Base-by-base conservation (phyloP, 805 yeast species). In the Candida tallmaniae region DNA sequence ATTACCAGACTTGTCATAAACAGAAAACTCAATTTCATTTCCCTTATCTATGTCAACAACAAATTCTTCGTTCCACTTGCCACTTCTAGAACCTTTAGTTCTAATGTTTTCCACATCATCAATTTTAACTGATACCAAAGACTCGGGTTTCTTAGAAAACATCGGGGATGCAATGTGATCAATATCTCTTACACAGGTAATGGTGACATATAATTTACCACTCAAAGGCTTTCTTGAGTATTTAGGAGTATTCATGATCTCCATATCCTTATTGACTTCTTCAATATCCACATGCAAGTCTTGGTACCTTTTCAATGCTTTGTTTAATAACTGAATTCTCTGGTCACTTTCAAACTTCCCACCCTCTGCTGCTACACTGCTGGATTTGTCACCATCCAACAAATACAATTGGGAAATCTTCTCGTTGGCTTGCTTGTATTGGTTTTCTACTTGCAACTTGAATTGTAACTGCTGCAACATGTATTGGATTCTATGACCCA, bases 381-480 rank as follows among this genome's bases (percentile, higher is more conserved):
- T 77, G 34, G 83, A 76, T 45, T 83, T 78, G 60, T 93, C 98
- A 38, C 97, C 96, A 51, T 93, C 97, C 58, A 83, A 73, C 51
- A 81, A 81, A 55, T 93, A 93, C 35, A 93, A 74, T 46, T 80
- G 84, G 18, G 83, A 80, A 52, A 93, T 75, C 57, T 90, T 93
- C 44, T 86, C 94, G 46, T 88, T 88, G 5, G 97, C 97, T 45
- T 81, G 90, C 49, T 81, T 80, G 60, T 90, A 93, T 60, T 93
- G 95, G 48, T 85, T 79, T 57, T 93, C 99, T 24, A 90, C 95
- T 52, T 90, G 93, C 29, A 90, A 70, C 60, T 93, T 93, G 58
- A 90, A 88, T 54, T 89, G 96, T 40, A 93, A 70, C 58, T 88
- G 95, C 61, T 89, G 97, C 36, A 90, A 73, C 97, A 93, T 89